Evolutionary conservation across 495 filamentous ascomycete genomes (phyloP).

Genomic region (Aspergillus diversus): DNA sequence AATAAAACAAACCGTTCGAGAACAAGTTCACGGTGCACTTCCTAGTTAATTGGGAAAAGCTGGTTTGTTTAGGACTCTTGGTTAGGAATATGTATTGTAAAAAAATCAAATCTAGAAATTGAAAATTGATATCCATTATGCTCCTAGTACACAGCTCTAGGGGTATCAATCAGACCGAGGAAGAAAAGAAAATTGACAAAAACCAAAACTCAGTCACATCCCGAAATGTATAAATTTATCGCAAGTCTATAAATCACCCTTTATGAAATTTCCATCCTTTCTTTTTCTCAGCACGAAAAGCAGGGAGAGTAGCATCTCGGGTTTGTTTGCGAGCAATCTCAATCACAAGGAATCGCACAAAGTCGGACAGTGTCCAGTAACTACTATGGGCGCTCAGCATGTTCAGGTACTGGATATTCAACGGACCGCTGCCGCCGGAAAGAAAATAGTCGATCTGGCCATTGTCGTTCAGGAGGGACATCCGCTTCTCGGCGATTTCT

Average conservation of each 20-base stretch:
- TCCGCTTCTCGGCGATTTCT: constrained; percentile 88
- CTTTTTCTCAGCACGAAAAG: constrained; percentile 78
- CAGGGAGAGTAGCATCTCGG: constrained; percentile 63
- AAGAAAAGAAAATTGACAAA: neutral
- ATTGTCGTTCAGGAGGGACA: constrained; percentile 89
- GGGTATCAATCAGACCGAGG: neutral
- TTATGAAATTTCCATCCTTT: constrained; percentile 48
- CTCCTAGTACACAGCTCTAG: no score
- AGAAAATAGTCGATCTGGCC: constrained; percentile 92
- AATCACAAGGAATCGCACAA: constrained; percentile 82
- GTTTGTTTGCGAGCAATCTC: constrained; percentile 82
- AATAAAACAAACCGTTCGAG: no score
- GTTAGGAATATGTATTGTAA: no score
- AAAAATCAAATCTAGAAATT: no score
- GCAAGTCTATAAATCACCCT: constrained; percentile 25
- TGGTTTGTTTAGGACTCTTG: no score
- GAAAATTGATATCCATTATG: no score
- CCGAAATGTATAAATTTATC: neutral
- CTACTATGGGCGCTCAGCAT: constrained; percentile 97
- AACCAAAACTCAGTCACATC: neutral
- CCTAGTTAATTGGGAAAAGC: no score
- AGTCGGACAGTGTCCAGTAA: constrained; percentile 87
- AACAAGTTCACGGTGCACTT: no score
- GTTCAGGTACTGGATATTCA: constrained; percentile 94
- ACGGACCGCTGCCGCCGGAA: constrained; percentile 73